Evolutionary conservation across 495 filamentous ascomycete species (phyloP).

Genomic region (Bryoglossum gracile): DNA sequence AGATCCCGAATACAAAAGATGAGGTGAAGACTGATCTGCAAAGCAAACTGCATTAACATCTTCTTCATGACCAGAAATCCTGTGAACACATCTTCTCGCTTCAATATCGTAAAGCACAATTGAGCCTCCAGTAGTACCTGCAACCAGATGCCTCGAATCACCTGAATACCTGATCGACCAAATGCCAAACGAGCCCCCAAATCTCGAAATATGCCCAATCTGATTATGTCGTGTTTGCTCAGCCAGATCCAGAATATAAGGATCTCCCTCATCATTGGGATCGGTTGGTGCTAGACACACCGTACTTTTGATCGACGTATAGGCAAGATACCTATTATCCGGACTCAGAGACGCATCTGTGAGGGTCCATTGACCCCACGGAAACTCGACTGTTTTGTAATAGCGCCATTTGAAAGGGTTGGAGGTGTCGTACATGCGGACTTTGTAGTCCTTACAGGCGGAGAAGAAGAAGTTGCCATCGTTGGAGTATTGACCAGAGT

Average conservation of each 20-base stretch:
- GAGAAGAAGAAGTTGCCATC: conserved; percentile 98
- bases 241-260: conserved; percentile 67
- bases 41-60: conserved; percentile 98
- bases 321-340: conserved; percentile 85
- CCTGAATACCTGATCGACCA: conserved; percentile 92
- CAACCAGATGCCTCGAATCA: conserved; percentile 85
- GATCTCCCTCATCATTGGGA: conserved; percentile 69
- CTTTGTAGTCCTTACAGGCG: conserved; percentile 86
- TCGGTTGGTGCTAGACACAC: conserved; percentile 85
- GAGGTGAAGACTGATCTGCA: conserved; percentile 79
- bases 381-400: conserved; percentile 86
- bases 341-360: conserved; percentile 90
- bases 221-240: conserved; percentile 32
- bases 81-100: conserved; percentile 60
- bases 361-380: conserved; percentile 87
- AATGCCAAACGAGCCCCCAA: conserved; percentile 45
- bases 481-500: conserved; percentile 92
- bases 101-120: conserved; percentile 96
- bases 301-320: conserved; percentile 62
- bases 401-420: conserved; percentile 94
- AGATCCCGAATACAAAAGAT: conserved; percentile 93
- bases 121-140: conserved; percentile 69
- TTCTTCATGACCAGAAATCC: conserved; percentile 68
- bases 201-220: conserved; percentile 24
- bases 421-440: conserved; percentile 96